Evolutionary conservation across 768 basidiomycete genomes (phyloP), one percentile per base, ranked within the genome.

Genomic region (Lactifluus pinguis): DNA sequence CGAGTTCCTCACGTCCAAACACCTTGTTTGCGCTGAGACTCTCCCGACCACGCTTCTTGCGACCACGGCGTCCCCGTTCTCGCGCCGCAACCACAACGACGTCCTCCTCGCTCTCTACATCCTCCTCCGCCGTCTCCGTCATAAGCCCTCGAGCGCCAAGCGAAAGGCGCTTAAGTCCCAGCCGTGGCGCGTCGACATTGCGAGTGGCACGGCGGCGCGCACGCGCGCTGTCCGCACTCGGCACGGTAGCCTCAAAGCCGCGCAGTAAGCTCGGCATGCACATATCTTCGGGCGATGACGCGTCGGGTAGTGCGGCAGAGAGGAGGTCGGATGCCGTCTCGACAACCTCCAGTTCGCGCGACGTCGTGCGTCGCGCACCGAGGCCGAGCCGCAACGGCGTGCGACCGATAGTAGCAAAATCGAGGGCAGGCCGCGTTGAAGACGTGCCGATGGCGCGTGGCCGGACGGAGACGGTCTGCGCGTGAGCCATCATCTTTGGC

Each of bases 221-320:
- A 63, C 88, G 85, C 56, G 90, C 80, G 69, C 84, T 81, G 66
- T 92, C 88, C 42, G 94, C 83, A 69, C 88, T 89, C 13, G 95
- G 95, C 47, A 97, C 89, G 2, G 95, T 98, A 17, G 95, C 95
- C 68, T 91, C 88, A 73, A 98, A 98, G 0, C 95, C 95, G 49
- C 87, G 83, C 45, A 97, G 75, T 38, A 98, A 77, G 67, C 89
- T 91, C 53, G 94, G 85, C 67, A 83, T 81, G 17, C 83, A 83
- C 11, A 81, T 80, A 64, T 91, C 88, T 3, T 89, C 87, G 3
- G 90, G 81, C 32, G 32, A 25, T 14, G 83, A 82, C 15, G 82
- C 81, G 66, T 91, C 89, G 2, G 90, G 90, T 2, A 93, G 80
- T 36, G 87, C 84, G 5, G 77, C 79, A 15, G 77, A 74, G 41